phyloP scores from a whole-genome alignment of 116 monocot genomes.

The Zostera marina region DNA sequence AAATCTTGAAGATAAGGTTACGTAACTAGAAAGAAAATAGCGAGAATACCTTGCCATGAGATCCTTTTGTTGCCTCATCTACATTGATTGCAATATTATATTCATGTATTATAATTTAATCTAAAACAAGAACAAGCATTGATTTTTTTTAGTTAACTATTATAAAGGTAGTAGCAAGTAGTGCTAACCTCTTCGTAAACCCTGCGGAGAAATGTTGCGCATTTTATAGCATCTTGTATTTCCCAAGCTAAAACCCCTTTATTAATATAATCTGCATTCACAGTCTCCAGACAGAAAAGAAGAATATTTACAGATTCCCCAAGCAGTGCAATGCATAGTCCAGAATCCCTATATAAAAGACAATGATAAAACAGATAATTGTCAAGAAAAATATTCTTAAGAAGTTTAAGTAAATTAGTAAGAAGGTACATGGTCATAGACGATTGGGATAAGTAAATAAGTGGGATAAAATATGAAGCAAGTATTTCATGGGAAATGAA shows the following conservation, averaged over 20 bases:
- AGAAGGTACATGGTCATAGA: not conserved
- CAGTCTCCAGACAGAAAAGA: slow-evolving; percentile 52
- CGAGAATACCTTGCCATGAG: slow-evolving; percentile 28
- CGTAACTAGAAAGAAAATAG: slow-evolving; percentile 62
- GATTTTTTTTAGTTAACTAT: too few relatives aligned
- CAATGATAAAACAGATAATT: not conserved
- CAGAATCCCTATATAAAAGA: slow-evolving; percentile 32
- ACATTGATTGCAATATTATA: slow-evolving; percentile 5
- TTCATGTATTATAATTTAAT: not conserved
- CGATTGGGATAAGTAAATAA: not conserved
- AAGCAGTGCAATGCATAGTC: slow-evolving; percentile 37
- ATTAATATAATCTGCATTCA: slow-evolving; percentile 20
- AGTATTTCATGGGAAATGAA: too few relatives aligned
- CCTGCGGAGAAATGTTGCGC: slow-evolving; percentile 76
- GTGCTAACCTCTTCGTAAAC: slow-evolving; percentile 89
- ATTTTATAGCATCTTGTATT: slow-evolving; percentile 40
- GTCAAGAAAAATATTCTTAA: not conserved
- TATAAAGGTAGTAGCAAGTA: not conserved
- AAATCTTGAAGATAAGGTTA: slow-evolving; percentile 41
- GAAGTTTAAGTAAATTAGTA: not conserved
- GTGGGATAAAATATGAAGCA: too few relatives aligned
- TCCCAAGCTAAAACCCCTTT: slow-evolving; percentile 42
- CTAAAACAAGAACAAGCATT: not conserved
- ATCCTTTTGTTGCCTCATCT: slow-evolving; percentile 86
- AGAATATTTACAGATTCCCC: slow-evolving; percentile 53